A percentile compares a stretch with the other conserved stretches of the same genome.
Conservation (phyloP, 768 basidiomycete genomes). For the Gloeopeniophorella convolvens region DNA sequence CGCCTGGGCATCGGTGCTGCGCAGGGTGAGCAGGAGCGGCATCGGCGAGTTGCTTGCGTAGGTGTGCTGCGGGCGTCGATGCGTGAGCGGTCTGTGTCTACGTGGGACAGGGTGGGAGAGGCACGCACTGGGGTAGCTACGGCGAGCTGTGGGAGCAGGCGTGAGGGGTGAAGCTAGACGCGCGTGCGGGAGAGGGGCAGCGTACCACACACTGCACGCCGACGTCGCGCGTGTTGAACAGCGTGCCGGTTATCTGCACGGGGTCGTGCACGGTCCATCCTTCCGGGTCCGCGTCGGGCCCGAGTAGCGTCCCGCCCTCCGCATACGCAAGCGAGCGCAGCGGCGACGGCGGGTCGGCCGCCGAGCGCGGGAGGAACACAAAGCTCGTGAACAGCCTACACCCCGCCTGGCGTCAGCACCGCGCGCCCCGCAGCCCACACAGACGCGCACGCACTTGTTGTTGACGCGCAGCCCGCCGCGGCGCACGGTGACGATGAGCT, state of each 20-base stretch:
- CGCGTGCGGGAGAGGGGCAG: not conserved
- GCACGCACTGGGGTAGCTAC: constrained; percentile 41
- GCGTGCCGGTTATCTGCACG: constrained; percentile 29
- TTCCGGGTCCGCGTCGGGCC: constrained; percentile 35
- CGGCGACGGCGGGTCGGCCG: constrained; percentile 31
- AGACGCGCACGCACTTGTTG: constrained; percentile 44
- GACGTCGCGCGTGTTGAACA: constrained; percentile 30
- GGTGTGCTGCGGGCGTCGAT: constrained; percentile 33
- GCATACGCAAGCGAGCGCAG: constrained; percentile 33
- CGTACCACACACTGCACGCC: constrained; percentile 31
- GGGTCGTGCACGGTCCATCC: constrained; percentile 35
- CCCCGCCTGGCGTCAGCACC: too few species aligned
- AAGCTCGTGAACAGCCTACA: constrained; percentile 30
- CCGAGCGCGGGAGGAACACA: constrained; percentile 29
- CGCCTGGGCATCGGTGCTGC: constrained; percentile 38
- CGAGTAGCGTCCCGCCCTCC: constrained; percentile 29
- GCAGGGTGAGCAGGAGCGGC: constrained; percentile 43
- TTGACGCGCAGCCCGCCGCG: constrained; percentile 44
- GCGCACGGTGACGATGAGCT: constrained; percentile 42
- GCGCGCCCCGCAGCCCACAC: too few species aligned
- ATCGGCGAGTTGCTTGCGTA: constrained; percentile 47
- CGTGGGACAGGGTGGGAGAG: not conserved
- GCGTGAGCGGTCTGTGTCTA: not conserved
- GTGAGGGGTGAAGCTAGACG: not conserved
- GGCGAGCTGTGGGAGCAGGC: constrained; percentile 33